phyloP scores from a whole-genome alignment of 2,329 filamentous ascomycete genomes.

The Periconia macrospinosa region DNA sequence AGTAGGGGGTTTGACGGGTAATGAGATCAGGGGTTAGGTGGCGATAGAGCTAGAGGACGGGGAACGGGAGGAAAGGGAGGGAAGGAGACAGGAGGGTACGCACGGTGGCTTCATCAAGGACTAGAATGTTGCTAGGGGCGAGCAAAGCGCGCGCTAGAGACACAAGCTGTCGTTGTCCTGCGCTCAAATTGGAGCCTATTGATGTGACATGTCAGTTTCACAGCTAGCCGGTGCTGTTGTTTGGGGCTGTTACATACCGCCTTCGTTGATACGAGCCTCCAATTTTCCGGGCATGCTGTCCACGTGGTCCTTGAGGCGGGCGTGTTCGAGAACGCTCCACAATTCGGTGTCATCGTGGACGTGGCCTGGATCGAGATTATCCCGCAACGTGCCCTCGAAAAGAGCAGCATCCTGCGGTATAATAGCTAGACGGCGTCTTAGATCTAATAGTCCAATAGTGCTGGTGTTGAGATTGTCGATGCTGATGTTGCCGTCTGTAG shows the following conservation, averaged over 20 bases:
- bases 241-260: conserved; percentile 62
- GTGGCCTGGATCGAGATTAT: conserved; percentile 93
- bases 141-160: conserved; percentile 91
- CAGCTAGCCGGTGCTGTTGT: neutral
- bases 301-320: conserved; percentile 88
- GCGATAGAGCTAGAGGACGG: neutral
- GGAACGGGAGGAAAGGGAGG: neutral
- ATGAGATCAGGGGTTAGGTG: neutral
- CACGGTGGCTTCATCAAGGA: conserved; percentile 94
- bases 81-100: conserved; percentile 26
- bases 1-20: neutral
- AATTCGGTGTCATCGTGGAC: conserved; percentile 96
- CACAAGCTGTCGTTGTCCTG: conserved; percentile 91
- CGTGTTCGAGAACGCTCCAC: conserved; percentile 95
- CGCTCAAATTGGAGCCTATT: conserved; percentile 87
- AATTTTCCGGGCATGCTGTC: conserved; percentile 83
- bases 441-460: conserved; percentile 83
- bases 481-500: conserved; percentile 76
- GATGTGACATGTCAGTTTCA: conserved; percentile 4
- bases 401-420: conserved; percentile 97
- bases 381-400: conserved; percentile 89
- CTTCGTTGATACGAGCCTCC: conserved; percentile 90
- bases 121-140: conserved; percentile 94
- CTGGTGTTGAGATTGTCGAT: conserved; percentile 91
- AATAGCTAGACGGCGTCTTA: conserved; percentile 87